Evolutionary conservation across 2,329 filamentous ascomycete species (phyloP), one percentile per base, ranked within the genome.

Genomic region (Talaromyces pinophilus): DNA sequence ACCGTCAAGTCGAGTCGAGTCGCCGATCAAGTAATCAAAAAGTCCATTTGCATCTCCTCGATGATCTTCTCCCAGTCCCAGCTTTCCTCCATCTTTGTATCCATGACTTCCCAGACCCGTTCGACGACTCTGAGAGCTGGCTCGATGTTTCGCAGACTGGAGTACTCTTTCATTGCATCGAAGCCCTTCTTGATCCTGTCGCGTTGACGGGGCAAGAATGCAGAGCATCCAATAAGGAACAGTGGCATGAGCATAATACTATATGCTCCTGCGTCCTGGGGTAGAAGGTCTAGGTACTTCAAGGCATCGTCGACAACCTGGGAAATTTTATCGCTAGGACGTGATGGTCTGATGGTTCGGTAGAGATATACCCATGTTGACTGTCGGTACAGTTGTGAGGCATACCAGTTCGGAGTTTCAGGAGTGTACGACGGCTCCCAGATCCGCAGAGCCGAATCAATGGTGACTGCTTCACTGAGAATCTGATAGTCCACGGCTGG

Each of bases 401-500:
- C 81, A 38, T 79, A 83, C 76, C 82, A 86, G 64, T 86, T 85
- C 5, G 84, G 80, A 5, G 83, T 82, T 50, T 83, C 81, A 1
- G 81, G 78, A 11, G 79, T 72, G 66, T 87, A 84, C 0, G 80
- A 81, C 2, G 92, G 91, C 28, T 85, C 84, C 93, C 93, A 97
- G 15, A 86, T 84, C 5, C 88, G 85, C 62, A 97, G 89, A 5
- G 86, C 88, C 15, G 85, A 85, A 70, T 96, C 90, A 71, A 97
- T 93, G 62, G 89, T 87, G 5, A 90, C 88, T 0, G 91, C 92
- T 55, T 87, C 86, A 71, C 88, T 90, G 10, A 95, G 81, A 11
- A 88, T 89, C 28, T 86, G 84, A 73, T 92, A 93, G 76, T 93
- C 89, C 50, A 93, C 88, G 0, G 86, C 83, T 0, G 90, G 91